A percentile compares a stretch with the other conserved stretches of the same genome.
These are phyloP conservation scores for Albophoma yamanashiensis DNA, from an alignment of 2,329 filamentous ascomycete species.

Conservation along the genomic window DNA sequence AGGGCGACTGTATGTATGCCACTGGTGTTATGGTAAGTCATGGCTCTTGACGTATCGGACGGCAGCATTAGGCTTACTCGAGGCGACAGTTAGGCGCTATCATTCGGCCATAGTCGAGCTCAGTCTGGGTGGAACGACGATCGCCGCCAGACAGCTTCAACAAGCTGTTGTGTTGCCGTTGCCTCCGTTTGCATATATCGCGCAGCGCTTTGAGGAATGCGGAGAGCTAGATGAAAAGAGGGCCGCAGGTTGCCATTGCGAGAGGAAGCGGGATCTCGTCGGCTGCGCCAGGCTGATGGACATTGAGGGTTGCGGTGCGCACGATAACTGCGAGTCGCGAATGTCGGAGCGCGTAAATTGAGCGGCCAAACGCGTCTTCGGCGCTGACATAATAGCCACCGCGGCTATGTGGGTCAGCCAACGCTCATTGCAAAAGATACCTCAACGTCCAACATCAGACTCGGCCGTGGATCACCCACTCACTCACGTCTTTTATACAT, in stretches of 20 bases:
- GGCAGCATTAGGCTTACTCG: constrained; percentile 12
- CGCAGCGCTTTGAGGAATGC: neutral
- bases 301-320: neutral
- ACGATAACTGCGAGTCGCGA: neutral
- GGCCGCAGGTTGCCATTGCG: neutral
- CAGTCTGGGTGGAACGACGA: neutral
- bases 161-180: neutral
- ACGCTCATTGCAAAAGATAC: neutral
- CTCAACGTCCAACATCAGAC: neutral
- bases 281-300: neutral
- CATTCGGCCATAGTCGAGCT: constrained; percentile 19
- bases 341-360: neutral
- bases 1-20: constrained; percentile 16
- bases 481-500: neutral
- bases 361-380: neutral
- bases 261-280: neutral
- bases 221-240: neutral
- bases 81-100: constrained; percentile 13
- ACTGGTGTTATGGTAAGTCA: constrained; percentile 6
- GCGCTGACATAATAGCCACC: neutral
- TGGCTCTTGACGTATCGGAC: neutral
- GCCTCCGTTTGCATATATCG: neutral
- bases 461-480: neutral
- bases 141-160: neutral
- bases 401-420: neutral